Percentiles rank a stretch among this genome's conserved stretches.
Evolutionary conservation across 441 rosid genomes (phyloP).

Genomic region (Populus hybrid): DNA sequence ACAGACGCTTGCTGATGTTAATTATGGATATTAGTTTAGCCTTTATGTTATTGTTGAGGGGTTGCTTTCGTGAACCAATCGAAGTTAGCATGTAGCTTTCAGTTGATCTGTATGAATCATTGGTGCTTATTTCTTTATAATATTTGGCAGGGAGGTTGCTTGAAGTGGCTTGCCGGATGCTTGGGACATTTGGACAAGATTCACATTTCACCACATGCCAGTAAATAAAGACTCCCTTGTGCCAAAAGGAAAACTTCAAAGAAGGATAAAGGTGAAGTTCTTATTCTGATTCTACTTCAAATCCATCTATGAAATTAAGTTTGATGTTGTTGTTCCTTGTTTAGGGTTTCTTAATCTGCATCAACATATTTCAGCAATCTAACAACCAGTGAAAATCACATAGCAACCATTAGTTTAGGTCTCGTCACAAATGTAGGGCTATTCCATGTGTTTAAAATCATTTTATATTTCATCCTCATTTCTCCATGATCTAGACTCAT

Average conservation of each 20-base stretch:
- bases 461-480: neutral
- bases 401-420: neutral
- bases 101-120: neutral
- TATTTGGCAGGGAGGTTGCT: constrained; percentile 67
- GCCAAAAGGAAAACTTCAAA: neutral
- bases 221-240: constrained; percentile 25
- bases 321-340: neutral
- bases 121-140: neutral
- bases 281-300: neutral
- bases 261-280: constrained; percentile 5
- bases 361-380: neutral
- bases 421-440: neutral
- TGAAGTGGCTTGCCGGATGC: constrained; percentile 79
- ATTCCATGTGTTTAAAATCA: neutral
- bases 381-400: neutral
- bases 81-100: neutral
- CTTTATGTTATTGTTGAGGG: neutral
- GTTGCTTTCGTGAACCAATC: neutral
- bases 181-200: constrained; percentile 56
- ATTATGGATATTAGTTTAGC: neutral
- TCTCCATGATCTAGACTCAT: neutral
- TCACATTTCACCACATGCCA: constrained; percentile 50
- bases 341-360: neutral
- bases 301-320: no score
- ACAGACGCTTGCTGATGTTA: neutral